Evolutionary conservation across 305 asterid species (phyloP).

Genomic region (Solanum hybrid): DNA sequence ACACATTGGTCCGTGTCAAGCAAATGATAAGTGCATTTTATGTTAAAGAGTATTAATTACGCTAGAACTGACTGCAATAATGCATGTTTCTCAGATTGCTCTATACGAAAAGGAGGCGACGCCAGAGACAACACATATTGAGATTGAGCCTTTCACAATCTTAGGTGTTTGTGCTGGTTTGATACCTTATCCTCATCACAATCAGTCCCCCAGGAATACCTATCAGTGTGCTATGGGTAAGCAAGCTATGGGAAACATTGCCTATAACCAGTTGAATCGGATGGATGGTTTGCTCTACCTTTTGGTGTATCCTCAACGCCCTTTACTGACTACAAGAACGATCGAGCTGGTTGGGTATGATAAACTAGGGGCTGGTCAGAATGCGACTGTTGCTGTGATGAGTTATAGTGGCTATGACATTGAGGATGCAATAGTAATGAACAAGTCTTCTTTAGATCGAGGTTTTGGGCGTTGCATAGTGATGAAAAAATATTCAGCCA

Average conservation of each 20-base stretch:
- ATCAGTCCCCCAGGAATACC: slow-evolving; percentile 98
- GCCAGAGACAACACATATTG: slow-evolving; percentile 79
- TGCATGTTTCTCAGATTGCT: slow-evolving; percentile 54
- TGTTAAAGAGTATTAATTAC: not conserved
- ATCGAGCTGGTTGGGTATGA: slow-evolving; percentile 90
- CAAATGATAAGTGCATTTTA: not conserved
- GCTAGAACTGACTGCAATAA: slow-evolving; percentile 2
- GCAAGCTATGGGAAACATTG: slow-evolving; percentile 99
- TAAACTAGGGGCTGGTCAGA: slow-evolving; percentile 97
- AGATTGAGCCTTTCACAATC: slow-evolving; percentile 96
- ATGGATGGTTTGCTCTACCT: slow-evolving; percentile 86
- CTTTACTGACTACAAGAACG: slow-evolving; percentile 83
- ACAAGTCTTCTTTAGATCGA: slow-evolving; percentile 93
- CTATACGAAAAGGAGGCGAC: slow-evolving; percentile 76
- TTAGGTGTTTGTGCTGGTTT: slow-evolving; percentile 86
- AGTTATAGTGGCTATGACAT: slow-evolving; percentile 98
- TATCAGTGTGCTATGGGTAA: slow-evolving; percentile 99
- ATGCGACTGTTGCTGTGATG: slow-evolving; percentile 98
- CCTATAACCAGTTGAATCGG: slow-evolving; percentile 86
- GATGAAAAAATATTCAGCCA: slow-evolving; percentile 64
- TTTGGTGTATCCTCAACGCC: slow-evolving; percentile 95
- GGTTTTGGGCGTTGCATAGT: slow-evolving; percentile 99
- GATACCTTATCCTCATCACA: slow-evolving; percentile 99
- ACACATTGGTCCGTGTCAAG: slow-evolving; percentile 60
- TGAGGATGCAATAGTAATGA: slow-evolving; percentile 99